A percentile compares a stretch with the other conserved stretches of the same genome.
These are phyloP conservation scores for Trichosporon sp. DNA, from an alignment of 1,284 basidiomycete species.

Conservation along the genomic window DNA sequence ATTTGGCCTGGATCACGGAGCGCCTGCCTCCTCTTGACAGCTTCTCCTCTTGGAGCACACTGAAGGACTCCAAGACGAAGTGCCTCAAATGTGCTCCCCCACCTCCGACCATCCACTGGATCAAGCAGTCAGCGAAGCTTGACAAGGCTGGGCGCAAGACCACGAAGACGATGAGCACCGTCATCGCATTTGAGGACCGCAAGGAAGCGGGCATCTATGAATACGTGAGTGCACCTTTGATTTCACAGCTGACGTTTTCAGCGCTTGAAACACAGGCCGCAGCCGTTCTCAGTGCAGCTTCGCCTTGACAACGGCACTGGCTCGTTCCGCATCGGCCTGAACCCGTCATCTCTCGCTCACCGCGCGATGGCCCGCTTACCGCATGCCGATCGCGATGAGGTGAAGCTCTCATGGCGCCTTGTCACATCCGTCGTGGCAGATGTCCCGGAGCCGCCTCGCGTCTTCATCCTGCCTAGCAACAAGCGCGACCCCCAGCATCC, in stretches of 20 bases:
- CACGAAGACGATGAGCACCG: slow-evolving; percentile 26
- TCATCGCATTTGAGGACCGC: slow-evolving; percentile 68
- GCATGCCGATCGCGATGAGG: slow-evolving; percentile 52
- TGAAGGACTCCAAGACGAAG: slow-evolving; percentile 28
- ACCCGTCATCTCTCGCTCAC: slow-evolving; percentile 79
- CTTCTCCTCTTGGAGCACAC: slow-evolving; percentile 59
- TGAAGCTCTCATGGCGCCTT: slow-evolving; percentile 69
- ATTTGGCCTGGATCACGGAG: slow-evolving; percentile 79
- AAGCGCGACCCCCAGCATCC: slow-evolving; percentile 64
- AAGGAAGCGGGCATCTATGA: slow-evolving; percentile 79
- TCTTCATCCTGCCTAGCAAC: slow-evolving; percentile 68
- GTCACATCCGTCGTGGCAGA: slow-evolving; percentile 55
- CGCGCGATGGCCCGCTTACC: slow-evolving; percentile 79
- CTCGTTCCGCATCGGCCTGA: slow-evolving; percentile 76
- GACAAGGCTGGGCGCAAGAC: slow-evolving; percentile 39
- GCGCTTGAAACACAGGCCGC: slow-evolving; percentile 76
- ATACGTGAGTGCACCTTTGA: slow-evolving; percentile 37
- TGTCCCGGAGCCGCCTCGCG: slow-evolving; percentile 51
- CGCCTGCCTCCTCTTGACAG: slow-evolving; percentile 68
- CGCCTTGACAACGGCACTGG: slow-evolving; percentile 61
- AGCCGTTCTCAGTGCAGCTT: slow-evolving; percentile 80
- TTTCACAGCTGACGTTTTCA: slow-evolving; percentile 31
- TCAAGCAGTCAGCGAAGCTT: slow-evolving; percentile 43
- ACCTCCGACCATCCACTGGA: slow-evolving; percentile 71
- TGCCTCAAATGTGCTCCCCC: slow-evolving; percentile 62